A percentile compares a stretch with the other conserved stretches of the same genome.
phyloP scores from a whole-genome alignment of 192 early-diverging fungal genomes.

The Dimargaris cristalligena region DNA sequence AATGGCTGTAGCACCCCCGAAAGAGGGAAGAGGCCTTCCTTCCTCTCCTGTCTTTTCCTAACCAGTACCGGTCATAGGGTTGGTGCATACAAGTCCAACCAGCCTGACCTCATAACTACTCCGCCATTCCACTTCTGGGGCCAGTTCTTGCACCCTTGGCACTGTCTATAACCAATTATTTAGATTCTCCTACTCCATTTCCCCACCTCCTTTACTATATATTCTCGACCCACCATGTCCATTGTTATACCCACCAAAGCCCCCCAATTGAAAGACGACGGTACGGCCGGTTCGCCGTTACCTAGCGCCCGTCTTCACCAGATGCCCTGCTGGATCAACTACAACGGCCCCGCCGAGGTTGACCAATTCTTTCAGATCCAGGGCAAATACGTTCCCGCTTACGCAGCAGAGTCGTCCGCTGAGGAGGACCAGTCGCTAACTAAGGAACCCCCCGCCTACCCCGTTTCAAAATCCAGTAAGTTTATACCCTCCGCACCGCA shows the following conservation, averaged over 20 bases:
- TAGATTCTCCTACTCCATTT: too few relatives aligned
- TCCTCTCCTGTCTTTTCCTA: too few relatives aligned
- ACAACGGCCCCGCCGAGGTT: constrained; percentile 6
- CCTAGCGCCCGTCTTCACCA: constrained; percentile 3
- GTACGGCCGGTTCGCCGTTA: not conserved
- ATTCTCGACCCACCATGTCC: too few relatives aligned
- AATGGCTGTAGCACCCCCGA: too few relatives aligned
- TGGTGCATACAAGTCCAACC: too few relatives aligned
- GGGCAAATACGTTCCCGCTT: not conserved
- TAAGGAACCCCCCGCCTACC: not conserved
- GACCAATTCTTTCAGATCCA: constrained; percentile 11
- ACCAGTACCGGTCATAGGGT: too few relatives aligned
- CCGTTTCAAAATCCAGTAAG: not conserved
- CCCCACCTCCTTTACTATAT: too few relatives aligned
- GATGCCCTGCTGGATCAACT: constrained; percentile 7
- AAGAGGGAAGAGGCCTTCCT: too few relatives aligned
- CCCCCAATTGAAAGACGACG: not conserved
- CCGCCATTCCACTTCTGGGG: too few relatives aligned
- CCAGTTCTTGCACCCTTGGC: too few relatives aligned
- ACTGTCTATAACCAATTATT: too few relatives aligned
- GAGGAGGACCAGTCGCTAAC: not conserved
- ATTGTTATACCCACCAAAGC: not conserved
- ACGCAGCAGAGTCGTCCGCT: not conserved
- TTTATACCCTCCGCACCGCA: not conserved
- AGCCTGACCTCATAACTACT: too few relatives aligned